phyloP scores from a whole-genome alignment of 768 basidiomycete genomes.

The Cystofilobasidium capitatum region DNA sequence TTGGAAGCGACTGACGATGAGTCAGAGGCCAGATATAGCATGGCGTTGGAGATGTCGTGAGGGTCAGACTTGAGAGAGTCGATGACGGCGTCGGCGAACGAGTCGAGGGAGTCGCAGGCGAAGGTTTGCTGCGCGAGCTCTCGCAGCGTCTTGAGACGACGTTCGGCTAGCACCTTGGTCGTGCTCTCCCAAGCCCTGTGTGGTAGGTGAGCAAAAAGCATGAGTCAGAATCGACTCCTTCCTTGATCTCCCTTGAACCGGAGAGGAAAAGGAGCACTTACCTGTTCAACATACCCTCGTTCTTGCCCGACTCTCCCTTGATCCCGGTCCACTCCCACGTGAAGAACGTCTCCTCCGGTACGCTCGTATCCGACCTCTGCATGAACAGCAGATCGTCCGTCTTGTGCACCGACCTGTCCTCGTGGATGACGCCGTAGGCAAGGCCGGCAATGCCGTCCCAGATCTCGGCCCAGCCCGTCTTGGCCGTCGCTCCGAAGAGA shows the following conservation, averaged over 20 bases:
- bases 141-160: constrained; percentile 13
- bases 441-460: constrained; percentile 10
- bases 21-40: constrained; percentile 4
- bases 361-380: constrained; percentile 10
- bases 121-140: constrained; percentile 14
- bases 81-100: constrained; percentile 16
- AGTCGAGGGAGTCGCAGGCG: constrained; percentile 5
- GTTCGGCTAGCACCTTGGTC: constrained; percentile 20
- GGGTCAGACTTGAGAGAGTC: background rate
- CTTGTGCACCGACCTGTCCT: constrained; percentile 8
- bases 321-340: background rate
- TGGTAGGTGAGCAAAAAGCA: background rate
- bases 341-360: constrained; percentile 16
- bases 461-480: constrained; percentile 17
- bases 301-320: background rate
- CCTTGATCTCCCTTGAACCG: background rate
- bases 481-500: background rate
- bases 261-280: too few species aligned
- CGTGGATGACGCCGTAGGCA: background rate
- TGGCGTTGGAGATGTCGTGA: constrained; percentile 15
- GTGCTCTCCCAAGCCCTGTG: constrained; percentile 12
- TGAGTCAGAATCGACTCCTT: background rate
- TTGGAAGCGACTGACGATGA: background rate
- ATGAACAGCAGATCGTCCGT: constrained; percentile 25
- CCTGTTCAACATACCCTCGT: background rate